Evolutionary conservation across 441 rosid species (phyloP), one percentile per base, ranked within the genome.

Genomic region (Melastoma candidum): DNA sequence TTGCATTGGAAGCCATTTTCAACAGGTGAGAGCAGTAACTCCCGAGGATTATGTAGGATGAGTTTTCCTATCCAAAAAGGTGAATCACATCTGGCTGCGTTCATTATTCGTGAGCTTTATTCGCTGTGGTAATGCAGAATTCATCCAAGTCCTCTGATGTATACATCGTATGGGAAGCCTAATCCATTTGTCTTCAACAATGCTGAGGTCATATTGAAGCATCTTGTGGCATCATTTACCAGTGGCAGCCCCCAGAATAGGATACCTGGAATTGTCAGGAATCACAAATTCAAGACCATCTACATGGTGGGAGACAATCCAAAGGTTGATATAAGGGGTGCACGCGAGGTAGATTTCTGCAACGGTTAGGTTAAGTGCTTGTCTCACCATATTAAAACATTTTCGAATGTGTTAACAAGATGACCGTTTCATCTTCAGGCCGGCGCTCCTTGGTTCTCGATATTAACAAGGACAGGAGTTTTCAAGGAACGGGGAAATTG

Each of bases 221-320:
- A 75, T 55, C 75, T 86, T 52, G 63, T 64, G 13, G 26, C 71
- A 24, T 68, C 72, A 44, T 59, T 67, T 48, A 56, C 60, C 53
- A 44, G 3, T 29, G 36, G 55, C 26, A 59, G 52, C 3, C 7
- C 32, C 17, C 11, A 41, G 12, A 24, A 49, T 2, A 47, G 29
- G 57, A 50, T 52, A 14, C 36, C 49, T 44, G 55, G 61, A 59
- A 60, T 64, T 24, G 46, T 45, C 46, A 64, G 51, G 58, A 59
- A 50, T 59, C 74, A 57, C 72, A 60, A 57, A 22, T 84, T 86
- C 57, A 78, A 44, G 47, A 84, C 82, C 41, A 61, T 90, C 12
- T 86, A 82, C 63, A 86, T 82, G 95, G 62, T 86, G 14, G 95
- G 95, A 59, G 97, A 84, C 61, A 90, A 90, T 56, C 97, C 95